phyloP scores from a whole-genome alignment of 108 stramenopile genomes.

The Chaetoceros tenuissimus region DNA sequence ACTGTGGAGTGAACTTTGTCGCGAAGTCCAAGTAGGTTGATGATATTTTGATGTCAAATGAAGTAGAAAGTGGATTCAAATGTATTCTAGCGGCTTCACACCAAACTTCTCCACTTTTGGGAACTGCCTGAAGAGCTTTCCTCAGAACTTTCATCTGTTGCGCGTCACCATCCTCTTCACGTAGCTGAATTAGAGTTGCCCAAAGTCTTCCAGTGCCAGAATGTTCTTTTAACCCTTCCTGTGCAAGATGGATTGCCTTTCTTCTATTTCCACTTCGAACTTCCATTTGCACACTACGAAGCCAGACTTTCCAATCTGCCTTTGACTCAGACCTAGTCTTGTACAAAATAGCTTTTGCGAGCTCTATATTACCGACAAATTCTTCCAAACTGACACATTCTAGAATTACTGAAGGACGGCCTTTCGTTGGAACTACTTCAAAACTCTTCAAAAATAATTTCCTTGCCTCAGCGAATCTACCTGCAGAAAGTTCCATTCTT shows the following conservation, averaged over 20 bases:
- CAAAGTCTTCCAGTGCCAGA: constrained; percentile 93
- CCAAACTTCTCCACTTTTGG: constrained; percentile 98
- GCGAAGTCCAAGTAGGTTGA: constrained; percentile 85
- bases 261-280: constrained; percentile 51
- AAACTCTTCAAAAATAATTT: constrained; percentile 83
- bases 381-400: constrained; percentile 93
- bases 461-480: constrained; percentile 61
- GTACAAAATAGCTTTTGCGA: constrained; percentile 79
- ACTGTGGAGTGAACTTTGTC: constrained; percentile 96
- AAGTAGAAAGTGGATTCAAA: constrained; percentile 72
- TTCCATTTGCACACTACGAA: constrained; percentile 89
- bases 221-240: constrained; percentile 75
- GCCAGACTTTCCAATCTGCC: constrained; percentile 95
- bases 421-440: constrained; percentile 84
- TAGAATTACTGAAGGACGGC: constrained; percentile 72
- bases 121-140: constrained; percentile 84
- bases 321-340: constrained; percentile 67
- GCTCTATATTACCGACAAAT: constrained; percentile 70
- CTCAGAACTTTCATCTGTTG: constrained; percentile 64
- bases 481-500: constrained; percentile 88
- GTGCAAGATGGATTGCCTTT: constrained; percentile 60
- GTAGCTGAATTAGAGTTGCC: constrained; percentile 91
- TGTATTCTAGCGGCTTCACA: constrained; percentile 88
- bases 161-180: constrained; percentile 70
- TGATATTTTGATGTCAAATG: constrained; percentile 78